A percentile compares a stretch with the other conserved stretches of the same genome.
Evolutionary conservation across 164 flowering plant genomes (phyloP).

Genomic region (Magnolia sinica): DNA sequence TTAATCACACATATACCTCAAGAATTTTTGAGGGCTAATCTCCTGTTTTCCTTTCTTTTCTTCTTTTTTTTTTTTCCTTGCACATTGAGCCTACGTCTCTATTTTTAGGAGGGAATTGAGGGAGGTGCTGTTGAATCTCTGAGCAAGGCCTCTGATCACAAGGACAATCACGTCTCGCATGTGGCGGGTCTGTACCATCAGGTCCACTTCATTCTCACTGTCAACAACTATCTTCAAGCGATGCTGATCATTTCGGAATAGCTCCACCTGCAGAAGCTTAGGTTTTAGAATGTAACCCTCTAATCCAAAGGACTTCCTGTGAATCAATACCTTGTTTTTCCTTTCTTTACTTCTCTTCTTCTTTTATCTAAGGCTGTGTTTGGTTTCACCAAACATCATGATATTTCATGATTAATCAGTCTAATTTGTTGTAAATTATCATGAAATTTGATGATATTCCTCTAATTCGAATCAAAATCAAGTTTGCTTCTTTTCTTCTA

Average conservation of each 20-base stretch:
- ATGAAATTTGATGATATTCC: too few species aligned
- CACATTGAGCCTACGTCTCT: conserved; percentile 37
- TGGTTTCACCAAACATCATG: background rate
- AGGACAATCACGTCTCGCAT: conserved; percentile 82
- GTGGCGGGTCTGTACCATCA: conserved; percentile 90
- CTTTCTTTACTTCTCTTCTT: background rate
- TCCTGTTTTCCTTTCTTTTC: background rate
- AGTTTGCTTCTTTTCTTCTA: too few species aligned
- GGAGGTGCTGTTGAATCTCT: conserved; percentile 91
- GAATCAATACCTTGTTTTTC: background rate
- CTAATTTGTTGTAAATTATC: too few species aligned
- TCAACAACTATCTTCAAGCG: conserved; percentile 87
- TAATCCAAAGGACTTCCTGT: background rate
- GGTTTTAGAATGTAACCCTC: background rate
- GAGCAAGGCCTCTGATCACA: conserved; percentile 87
- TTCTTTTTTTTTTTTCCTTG: background rate
- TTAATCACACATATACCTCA: background rate
- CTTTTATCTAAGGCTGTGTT: background rate
- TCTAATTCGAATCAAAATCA: too few species aligned
- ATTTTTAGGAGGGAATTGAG: conserved; percentile 91
- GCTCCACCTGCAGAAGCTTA: conserved; percentile 67
- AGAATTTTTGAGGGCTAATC: background rate
- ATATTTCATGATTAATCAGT: background rate
- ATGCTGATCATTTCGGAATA: conserved; percentile 85
- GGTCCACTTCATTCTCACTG: conserved; percentile 84